phyloP scores from a whole-genome alignment of 2,329 filamentous ascomycete species.

The Nannizzia gypsea region DNA sequence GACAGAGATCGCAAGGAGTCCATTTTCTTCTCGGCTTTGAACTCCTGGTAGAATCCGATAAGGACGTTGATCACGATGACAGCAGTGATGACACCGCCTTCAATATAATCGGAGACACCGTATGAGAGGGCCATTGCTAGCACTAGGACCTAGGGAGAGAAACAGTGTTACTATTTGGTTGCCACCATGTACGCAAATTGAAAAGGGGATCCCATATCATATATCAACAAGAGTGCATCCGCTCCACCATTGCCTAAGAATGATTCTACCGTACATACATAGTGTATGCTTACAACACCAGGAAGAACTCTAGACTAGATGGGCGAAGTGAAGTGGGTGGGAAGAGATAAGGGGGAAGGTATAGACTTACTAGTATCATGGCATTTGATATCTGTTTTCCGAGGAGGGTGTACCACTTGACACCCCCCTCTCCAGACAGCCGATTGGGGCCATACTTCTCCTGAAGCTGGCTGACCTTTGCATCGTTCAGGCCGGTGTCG shows the following conservation, averaged over 20 bases:
- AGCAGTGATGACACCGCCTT: constrained; percentile 48
- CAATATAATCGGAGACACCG: constrained; percentile 45
- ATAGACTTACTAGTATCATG: constrained; percentile 39
- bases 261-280: neutral
- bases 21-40: constrained; percentile 49
- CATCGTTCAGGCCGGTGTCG: constrained; percentile 38
- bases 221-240: neutral
- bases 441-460: constrained; percentile 42
- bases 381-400: constrained; percentile 44
- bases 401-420: constrained; percentile 40
- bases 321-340: neutral
- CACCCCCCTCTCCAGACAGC: constrained; percentile 34
- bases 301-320: neutral
- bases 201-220: neutral
- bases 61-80: constrained; percentile 47
- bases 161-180: constrained; percentile 12
- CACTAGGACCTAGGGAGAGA: constrained; percentile 49
- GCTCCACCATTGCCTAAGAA: neutral
- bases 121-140: constrained; percentile 57
- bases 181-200: neutral
- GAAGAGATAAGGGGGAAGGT: neutral
- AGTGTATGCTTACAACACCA: neutral
- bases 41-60: constrained; percentile 51
- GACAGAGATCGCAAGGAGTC: constrained; percentile 45
- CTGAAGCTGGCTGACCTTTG: constrained; percentile 34